Base-by-base conservation (phyloP, 352 stramenopile genomes). In the Phytophthora cryptogea region DNA sequence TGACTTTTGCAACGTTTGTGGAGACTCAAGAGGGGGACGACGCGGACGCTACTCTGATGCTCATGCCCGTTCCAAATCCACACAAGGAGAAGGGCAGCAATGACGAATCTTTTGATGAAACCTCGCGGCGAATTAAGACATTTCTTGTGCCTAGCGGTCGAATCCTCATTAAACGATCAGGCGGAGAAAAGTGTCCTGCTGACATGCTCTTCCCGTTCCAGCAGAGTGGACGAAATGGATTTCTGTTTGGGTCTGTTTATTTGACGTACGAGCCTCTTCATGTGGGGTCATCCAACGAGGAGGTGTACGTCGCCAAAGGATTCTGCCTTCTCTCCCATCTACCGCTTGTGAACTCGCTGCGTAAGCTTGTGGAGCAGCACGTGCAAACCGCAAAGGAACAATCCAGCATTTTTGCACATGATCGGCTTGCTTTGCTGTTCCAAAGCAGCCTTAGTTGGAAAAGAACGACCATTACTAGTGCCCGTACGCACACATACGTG, bases 161-260 rank as follows among this genome's bases (percentile, higher is more conserved):
- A 10, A 68, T 86, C 4, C 51, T 87, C 43, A 70, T 93, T 50
- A 78, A 80, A 27, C 54, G 58, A 6, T 59, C 48, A 13, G 50
- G 50, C 17, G 60, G 60, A 41, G 66, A 72, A 35, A 58, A 63
- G 8, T 70, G 69, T n/a, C 83, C 83, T 1, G 46, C 60, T n/a
- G 78, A 89, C 44, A 70, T 64, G 35, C 57, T 93, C 37, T 91
- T 93, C 47, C 73, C 76, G 26, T 93, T 90, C 46, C 83, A 93
- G 69, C 83, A 93, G 46, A 91, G 79, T 46, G 81, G 81, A 6
- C 77, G 75, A 14, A 73, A 88, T 46, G 83, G 80, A 0, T 91
- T 90, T 39, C 45, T 93, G 30, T 91, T 90, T 54, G 83, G 81
- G 0, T 90, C 75, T 0, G 81, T 93, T 10, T 93, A 85, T 47